Evolutionary conservation across 169 alveolate genomes (phyloP), one percentile per base, ranked within the genome.

Genomic region (Cryptosporidium bovis): DNA sequence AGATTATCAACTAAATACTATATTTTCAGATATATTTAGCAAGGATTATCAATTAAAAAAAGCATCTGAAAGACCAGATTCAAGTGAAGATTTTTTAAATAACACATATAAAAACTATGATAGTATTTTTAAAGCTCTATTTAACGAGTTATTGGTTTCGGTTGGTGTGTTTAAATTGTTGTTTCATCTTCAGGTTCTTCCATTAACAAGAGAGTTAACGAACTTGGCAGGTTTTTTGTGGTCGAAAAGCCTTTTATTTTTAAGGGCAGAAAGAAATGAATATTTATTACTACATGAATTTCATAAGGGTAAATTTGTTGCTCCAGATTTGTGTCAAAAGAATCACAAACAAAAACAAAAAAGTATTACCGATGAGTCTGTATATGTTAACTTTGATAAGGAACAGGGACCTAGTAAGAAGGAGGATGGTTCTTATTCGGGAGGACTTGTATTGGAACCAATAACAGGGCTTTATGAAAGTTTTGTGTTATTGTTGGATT

Each of bases 401-500:
- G 94, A 91, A 29, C 93, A 91, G 60, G 91, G 66, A n/a, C 4
- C 44, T 20, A 24, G 36, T 24, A 83, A 92, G 66, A 83, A 92
- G 46, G 82, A 68, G 36, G 93, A 94, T 68, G 91, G 92, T 29
- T 87, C 93, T 34, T 98, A 97, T 89, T 95, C 95, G 13, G 99
- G 99, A 8, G 99, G 99, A 4, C 84, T 97, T 55, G 99, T 98
- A 27, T 93, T 98, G 31, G 99, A 97, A 66, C 99, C 99, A 13
- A 91, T 95, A 50, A 95, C 98, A 13, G 99, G 99, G 3, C 94
- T 97, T 46, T 98, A 98, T 87, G 99, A 97, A 85, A 95, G 96
- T 44, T 96, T 95, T 77, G 97, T 98, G 31, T 90, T 98, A 65
- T 94, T 98, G 31, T 93, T 98, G 40, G 99, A 98, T 93, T 98